Percentiles rank a stretch among this genome's conserved stretches.
phyloP scores from a whole-genome alignment of 805 yeast genomes.

The Komagataella pseudopastoris region DNA sequence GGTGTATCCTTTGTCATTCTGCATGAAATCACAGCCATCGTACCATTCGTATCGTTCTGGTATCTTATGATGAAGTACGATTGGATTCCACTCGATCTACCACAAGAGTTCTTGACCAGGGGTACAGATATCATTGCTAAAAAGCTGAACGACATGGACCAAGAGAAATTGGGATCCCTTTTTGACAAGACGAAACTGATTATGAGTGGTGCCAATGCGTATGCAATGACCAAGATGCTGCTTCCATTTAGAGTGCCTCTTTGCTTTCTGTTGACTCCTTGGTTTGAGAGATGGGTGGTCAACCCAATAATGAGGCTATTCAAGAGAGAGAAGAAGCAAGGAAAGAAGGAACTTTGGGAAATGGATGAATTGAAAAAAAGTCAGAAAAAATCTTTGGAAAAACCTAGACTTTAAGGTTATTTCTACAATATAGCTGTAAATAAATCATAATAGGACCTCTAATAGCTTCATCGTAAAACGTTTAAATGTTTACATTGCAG shows the following conservation, averaged over 20 bases:
- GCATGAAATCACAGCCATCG: constrained; percentile 39
- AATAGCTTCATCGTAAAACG: too few relatives aligned
- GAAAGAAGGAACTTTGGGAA: constrained; percentile 2
- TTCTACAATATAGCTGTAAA: not conserved
- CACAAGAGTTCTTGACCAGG: constrained; percentile 32
- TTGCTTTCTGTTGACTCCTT: constrained; percentile 18
- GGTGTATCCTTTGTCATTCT: constrained; percentile 33
- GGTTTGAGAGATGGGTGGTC: constrained; percentile 18
- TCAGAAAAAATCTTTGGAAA: not conserved
- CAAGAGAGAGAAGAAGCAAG: constrained; percentile 3
- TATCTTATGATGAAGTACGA: constrained; percentile 28
- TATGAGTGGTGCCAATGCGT: constrained; percentile 22
- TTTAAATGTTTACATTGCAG: too few relatives aligned
- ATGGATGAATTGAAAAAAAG: not conserved
- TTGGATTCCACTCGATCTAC: constrained; percentile 28
- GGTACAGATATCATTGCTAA: constrained; percentile 32
- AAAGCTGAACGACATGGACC: constrained; percentile 12
- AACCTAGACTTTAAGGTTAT: not conserved
- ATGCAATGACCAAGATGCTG: constrained; percentile 18
- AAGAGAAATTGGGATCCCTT: constrained; percentile 7
- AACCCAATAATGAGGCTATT: constrained; percentile 15
- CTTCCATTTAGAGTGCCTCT: constrained; percentile 16
- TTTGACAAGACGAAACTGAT: constrained; percentile 15
- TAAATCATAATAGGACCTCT: not conserved
- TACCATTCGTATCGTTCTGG: constrained; percentile 41